Evolutionary conservation across 805 yeast genomes (phyloP).

Genomic region (Lipomyces kockii): DNA sequence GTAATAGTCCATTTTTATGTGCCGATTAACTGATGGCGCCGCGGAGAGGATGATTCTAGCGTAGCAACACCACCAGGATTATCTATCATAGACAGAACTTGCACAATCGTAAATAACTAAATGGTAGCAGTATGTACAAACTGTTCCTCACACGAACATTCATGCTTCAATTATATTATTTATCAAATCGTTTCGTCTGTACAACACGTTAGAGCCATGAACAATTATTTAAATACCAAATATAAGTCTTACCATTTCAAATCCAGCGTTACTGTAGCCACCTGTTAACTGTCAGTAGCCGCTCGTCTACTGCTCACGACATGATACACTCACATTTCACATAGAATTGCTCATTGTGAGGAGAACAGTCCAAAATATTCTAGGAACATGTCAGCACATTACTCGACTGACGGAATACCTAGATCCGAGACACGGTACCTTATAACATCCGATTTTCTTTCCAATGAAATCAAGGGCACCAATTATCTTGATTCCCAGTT

Average conservation of each 20-base stretch:
- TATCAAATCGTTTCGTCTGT: constrained; percentile 7
- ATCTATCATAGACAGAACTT: neutral
- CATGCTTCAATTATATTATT: neutral
- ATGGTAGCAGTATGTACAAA: neutral
- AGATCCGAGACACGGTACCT: constrained; percentile 50
- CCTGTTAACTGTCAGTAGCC: constrained; percentile 10
- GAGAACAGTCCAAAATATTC: constrained; percentile 79
- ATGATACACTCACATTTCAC: constrained; percentile 63
- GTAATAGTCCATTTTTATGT: too few relatives aligned
- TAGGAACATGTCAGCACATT: neutral
- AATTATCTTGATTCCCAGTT: constrained; percentile 73
- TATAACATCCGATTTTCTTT: constrained; percentile 70
- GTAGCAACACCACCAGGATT: neutral
- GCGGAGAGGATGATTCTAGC: too few relatives aligned
- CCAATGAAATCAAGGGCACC: constrained; percentile 65
- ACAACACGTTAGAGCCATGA: neutral
- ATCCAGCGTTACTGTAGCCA: constrained; percentile 33
- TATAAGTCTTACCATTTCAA: constrained; percentile 29
- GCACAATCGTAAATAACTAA: neutral
- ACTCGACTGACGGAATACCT: neutral
- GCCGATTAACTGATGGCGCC: too few relatives aligned
- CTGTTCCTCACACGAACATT: neutral
- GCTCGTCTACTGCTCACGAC: neutral
- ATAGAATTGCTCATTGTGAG: constrained; percentile 80
- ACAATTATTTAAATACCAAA: neutral